These are phyloP conservation scores for Saccharomycopsis guyanensis DNA, from an alignment of 805 yeast genomes.

Conservation along the genomic window DNA sequence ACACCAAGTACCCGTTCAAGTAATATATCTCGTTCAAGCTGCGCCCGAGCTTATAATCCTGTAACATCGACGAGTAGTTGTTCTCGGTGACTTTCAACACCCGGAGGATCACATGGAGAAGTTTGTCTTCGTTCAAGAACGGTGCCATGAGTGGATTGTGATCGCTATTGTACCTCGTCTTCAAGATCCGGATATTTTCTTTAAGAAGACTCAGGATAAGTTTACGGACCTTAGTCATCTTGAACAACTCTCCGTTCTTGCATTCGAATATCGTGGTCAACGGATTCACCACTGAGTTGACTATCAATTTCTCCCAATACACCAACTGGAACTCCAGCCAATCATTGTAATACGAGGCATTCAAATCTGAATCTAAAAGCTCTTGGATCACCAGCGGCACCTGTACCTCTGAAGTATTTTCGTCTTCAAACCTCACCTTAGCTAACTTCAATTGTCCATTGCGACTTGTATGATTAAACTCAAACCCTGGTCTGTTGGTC, in stretches of 20 bases:
- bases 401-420: no score
- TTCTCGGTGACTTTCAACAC: slow-evolving; percentile 41
- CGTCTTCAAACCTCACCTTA: slow-evolving; percentile 25
- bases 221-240: slow-evolving; percentile 28
- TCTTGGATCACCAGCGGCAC: slow-evolving; percentile 26
- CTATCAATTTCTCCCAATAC: slow-evolving; percentile 69
- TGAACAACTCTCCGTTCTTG: slow-evolving; percentile 61
- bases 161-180: slow-evolving; percentile 28
- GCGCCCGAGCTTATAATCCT: slow-evolving; percentile 41
- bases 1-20: slow-evolving; percentile 73
- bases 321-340: slow-evolving; percentile 44
- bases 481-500: slow-evolving; percentile 30
- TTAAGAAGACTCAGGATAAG: slow-evolving; percentile 35
- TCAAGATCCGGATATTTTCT: slow-evolving; percentile 40
- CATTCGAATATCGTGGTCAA: slow-evolving; percentile 73
- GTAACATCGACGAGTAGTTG: slow-evolving; percentile 48
- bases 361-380: slow-evolving; percentile 27
- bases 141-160: slow-evolving; percentile 23
- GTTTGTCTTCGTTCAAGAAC: slow-evolving; percentile 28
- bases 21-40: slow-evolving; percentile 70
- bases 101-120: slow-evolving; percentile 33
- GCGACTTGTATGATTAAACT: slow-evolving; percentile 58
- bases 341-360: slow-evolving; percentile 29
- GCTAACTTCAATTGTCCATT: slow-evolving; percentile 56
- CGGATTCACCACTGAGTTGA: slow-evolving; percentile 81